Base-by-base conservation (phyloP, 2,329 filamentous ascomycete species). In the Neoarthrinium moseri region DNA sequence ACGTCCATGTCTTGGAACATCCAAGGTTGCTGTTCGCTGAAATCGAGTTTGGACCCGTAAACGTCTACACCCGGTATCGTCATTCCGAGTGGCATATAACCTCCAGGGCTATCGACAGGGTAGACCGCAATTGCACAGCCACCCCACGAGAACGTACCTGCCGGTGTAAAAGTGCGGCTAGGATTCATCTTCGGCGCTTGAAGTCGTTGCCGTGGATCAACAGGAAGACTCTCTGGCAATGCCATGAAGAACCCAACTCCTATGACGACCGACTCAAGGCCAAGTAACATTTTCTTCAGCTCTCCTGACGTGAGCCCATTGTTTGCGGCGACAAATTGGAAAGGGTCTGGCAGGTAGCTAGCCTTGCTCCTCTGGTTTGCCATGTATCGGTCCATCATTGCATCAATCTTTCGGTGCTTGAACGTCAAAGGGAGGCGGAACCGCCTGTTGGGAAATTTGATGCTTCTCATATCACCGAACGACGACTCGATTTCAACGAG, bases 1-100 rank as follows among this genome's bases (percentile, higher is more conserved):
- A 79, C 68, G 51, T 83, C 79, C 49, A 82, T 80, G 50, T 80
- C 74, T 39, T 73, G 66, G 52, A 80, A 82, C 2, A 82, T 64
- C 72, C 78, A 80, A 0, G 79, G 78, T 22, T 62, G 54, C 0
- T 68, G 59, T 0, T 66, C 51, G 3, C 59, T 64, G 52, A 78
- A 81, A 2, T 72, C 72, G 0, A 62, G 61, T 50, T 79, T 80
- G 51, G 68, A 74, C 0, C 75, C 74, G 6, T 78, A 68, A 29
- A 73, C 71, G 51, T 82, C 79, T 36, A 75, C 74, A 13, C 74
- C 72, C 0, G 75, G 74, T 3, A 80, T 71, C 0, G 77, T 80
- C 40, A 74, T 65, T 0, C 74, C 75, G 2, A 69, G 73, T 61
- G 78, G 71, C 61, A 78, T 75, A 48, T 81, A 81, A 0, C 78